Percentiles rank a stretch among this genome's conserved stretches.
These are phyloP conservation scores for Phylloporus sp. DNA, from an alignment of 768 basidiomycete species.

Conservation along the genomic window DNA sequence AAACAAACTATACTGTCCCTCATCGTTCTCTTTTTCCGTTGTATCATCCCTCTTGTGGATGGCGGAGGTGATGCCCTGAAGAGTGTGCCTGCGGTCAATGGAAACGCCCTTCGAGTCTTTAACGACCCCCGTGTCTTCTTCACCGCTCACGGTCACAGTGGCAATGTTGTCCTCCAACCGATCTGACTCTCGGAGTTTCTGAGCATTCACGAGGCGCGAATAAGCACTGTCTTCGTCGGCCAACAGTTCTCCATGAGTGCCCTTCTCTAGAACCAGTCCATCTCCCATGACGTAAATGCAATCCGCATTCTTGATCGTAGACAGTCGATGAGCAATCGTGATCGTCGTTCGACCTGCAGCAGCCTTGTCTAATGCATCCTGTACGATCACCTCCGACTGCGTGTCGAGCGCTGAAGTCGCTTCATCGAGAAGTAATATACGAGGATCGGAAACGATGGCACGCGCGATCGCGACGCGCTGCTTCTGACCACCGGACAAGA, in stretches of 20 bases:
- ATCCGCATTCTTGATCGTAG: slow-evolving; percentile 82
- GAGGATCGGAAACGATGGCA: slow-evolving; percentile 83
- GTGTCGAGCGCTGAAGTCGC: slow-evolving; percentile 89
- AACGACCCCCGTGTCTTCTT: slow-evolving; percentile 53
- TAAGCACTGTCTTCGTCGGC: slow-evolving; percentile 58
- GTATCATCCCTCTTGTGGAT: slow-evolving; percentile 45
- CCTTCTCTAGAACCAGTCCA: slow-evolving; percentile 74
- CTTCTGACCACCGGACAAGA: slow-evolving; percentile 83
- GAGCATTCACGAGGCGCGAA: slow-evolving; percentile 68
- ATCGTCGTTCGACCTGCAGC: slow-evolving; percentile 73
- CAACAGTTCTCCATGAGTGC: slow-evolving; percentile 71
- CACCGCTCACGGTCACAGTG: slow-evolving; percentile 18
- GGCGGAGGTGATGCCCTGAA: slow-evolving; percentile 66
- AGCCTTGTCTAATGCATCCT: slow-evolving; percentile 87
- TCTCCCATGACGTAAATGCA: slow-evolving; percentile 87
- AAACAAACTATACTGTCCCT: slow-evolving; percentile 40
- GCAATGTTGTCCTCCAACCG: slow-evolving; percentile 23
- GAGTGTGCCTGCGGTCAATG: slow-evolving; percentile 61
- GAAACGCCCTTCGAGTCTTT: slow-evolving; percentile 47
- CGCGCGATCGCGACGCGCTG: slow-evolving; percentile 87
- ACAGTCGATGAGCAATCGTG: slow-evolving; percentile 75
- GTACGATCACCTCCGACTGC: slow-evolving; percentile 81
- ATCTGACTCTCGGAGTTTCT: slow-evolving; percentile 65
- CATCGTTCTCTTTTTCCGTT: slow-evolving; percentile 26
- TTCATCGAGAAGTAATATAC: slow-evolving; percentile 84